Percentiles rank a stretch among this genome's conserved stretches.
phyloP scores from a whole-genome alignment of 176 grass and related monocot species.

The Zea luxurians region DNA sequence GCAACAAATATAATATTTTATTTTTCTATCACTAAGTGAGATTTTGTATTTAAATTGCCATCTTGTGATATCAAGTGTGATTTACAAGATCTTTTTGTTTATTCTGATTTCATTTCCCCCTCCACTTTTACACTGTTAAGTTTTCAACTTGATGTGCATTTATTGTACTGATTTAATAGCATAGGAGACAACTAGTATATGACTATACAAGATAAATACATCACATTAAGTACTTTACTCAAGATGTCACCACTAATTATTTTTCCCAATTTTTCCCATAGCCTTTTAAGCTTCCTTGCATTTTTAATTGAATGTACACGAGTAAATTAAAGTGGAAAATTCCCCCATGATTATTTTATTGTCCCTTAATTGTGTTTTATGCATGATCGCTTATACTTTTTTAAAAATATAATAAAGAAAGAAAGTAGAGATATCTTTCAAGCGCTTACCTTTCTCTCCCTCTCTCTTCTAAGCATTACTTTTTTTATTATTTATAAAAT shows the following conservation, averaged over 20 bases:
- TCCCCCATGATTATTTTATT: not conserved
- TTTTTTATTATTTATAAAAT: conserved; percentile 3
- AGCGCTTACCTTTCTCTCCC: not conserved
- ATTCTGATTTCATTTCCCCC: not conserved
- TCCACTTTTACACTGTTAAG: not conserved
- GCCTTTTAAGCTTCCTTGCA: not conserved
- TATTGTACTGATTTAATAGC: not conserved
- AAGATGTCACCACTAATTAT: not conserved
- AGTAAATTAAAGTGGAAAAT: not conserved
- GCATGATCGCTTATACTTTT: not conserved
- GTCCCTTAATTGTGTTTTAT: not conserved
- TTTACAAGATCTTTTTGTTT: not conserved
- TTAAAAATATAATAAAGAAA: not conserved
- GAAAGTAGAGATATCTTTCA: not conserved
- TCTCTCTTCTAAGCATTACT: conserved; percentile 5
- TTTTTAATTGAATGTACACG: not conserved
- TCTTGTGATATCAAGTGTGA: not conserved
- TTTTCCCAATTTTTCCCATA: not conserved
- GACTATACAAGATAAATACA: not conserved
- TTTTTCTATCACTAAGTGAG: not conserved
- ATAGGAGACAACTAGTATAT: not conserved
- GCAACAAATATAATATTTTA: not conserved
- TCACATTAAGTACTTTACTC: not conserved
- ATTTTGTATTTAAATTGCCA: not conserved
- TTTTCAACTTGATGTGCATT: not conserved